Evolutionary conservation across 371 early-diverging fungal genomes (phyloP).

Genomic region (Apophysomyces elegans): DNA sequence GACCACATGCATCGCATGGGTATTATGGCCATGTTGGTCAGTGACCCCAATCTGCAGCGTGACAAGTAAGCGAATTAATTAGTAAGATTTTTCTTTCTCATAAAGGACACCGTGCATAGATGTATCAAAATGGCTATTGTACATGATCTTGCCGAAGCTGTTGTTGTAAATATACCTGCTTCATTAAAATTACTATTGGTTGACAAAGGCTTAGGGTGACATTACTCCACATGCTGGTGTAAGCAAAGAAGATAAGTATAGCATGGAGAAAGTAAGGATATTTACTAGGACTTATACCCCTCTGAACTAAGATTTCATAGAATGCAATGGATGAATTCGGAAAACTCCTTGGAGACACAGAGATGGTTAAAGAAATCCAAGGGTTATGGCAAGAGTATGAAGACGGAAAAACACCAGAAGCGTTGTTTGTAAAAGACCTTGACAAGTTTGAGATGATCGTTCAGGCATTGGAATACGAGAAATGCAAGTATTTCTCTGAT

Average conservation of each 20-base stretch:
- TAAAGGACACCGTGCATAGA: slow-evolving; percentile 23
- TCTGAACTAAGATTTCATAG: slow-evolving; percentile 21
- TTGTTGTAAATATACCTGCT: slow-evolving; percentile 59
- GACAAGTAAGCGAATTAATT: slow-evolving; percentile 39
- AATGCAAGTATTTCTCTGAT: slow-evolving; percentile 52
- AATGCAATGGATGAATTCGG: slow-evolving; percentile 75
- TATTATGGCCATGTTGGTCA: slow-evolving; percentile 80
- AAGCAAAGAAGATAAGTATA: slow-evolving; percentile 77
- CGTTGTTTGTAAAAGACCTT: slow-evolving; percentile 85
- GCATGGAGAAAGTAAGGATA: slow-evolving; percentile 63
- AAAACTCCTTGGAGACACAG: slow-evolving; percentile 60
- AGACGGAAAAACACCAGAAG: slow-evolving; percentile 75
- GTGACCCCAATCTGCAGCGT: slow-evolving; percentile 65
- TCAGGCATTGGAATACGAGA: slow-evolving; percentile 92
- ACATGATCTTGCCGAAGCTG: slow-evolving; percentile 90
- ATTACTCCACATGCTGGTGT: slow-evolving; percentile 88
- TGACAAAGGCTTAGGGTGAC: slow-evolving; percentile 67
- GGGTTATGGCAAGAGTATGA: slow-evolving; percentile 91
- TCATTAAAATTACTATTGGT: neutral
- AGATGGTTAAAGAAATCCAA: slow-evolving; percentile 70
- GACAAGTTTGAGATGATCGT: slow-evolving; percentile 96
- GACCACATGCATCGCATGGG: slow-evolving; percentile 97
- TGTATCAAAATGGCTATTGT: slow-evolving; percentile 91
- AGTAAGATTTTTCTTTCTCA: neutral
- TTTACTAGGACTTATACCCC: neutral